Evolutionary conservation across 2,329 filamentous ascomycete genomes (phyloP).

Genomic region (Plenodomus lindquistii): DNA sequence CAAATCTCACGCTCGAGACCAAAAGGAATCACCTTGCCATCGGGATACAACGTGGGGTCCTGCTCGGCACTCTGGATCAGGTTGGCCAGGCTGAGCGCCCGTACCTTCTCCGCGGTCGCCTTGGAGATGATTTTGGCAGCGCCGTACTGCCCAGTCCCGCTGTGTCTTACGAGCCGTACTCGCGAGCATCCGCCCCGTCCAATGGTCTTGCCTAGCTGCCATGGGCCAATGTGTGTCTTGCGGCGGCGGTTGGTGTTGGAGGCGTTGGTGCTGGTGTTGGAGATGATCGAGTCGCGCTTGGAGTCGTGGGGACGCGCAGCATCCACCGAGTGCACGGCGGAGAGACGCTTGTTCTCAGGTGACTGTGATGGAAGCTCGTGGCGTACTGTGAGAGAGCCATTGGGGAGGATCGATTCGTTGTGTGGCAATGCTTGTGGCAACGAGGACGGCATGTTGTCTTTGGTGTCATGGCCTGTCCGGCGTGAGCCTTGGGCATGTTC

Average conservation of each 20-base stretch:
- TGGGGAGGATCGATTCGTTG: slow-evolving; percentile 51
- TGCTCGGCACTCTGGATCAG: slow-evolving; percentile 73
- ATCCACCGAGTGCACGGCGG: slow-evolving; percentile 53
- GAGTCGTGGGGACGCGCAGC: slow-evolving; percentile 53
- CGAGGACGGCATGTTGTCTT: slow-evolving; percentile 16
- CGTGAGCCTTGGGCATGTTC: slow-evolving; percentile 24
- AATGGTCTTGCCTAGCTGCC: slow-evolving; percentile 86
- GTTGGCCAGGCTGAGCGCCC: slow-evolving; percentile 82
- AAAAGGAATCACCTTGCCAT: slow-evolving; percentile 75
- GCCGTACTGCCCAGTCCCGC: slow-evolving; percentile 74
- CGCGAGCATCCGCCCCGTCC: slow-evolving; percentile 88
- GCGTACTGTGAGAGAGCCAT: slow-evolving; percentile 49
- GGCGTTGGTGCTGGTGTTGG: slow-evolving; percentile 59
- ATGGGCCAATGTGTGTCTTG: slow-evolving; percentile 85
- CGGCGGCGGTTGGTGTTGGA: slow-evolving; percentile 55
- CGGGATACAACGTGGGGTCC: slow-evolving; percentile 56
- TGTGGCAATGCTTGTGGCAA: slow-evolving; percentile 41
- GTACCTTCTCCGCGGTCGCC: slow-evolving; percentile 72
- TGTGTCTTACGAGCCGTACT: slow-evolving; percentile 83
- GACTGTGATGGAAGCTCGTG: slow-evolving; percentile 45
- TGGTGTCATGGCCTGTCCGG: slow-evolving; percentile 23
- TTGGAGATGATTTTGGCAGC: slow-evolving; percentile 97
- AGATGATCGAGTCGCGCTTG: slow-evolving; percentile 56
- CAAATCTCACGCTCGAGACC: slow-evolving; percentile 94
- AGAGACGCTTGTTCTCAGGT: slow-evolving; percentile 54